A percentile compares a stretch with the other conserved stretches of the same genome.
Conservation (phyloP, 176 grass and related monocot genomes). For the Saccharum spontaneum region DNA sequence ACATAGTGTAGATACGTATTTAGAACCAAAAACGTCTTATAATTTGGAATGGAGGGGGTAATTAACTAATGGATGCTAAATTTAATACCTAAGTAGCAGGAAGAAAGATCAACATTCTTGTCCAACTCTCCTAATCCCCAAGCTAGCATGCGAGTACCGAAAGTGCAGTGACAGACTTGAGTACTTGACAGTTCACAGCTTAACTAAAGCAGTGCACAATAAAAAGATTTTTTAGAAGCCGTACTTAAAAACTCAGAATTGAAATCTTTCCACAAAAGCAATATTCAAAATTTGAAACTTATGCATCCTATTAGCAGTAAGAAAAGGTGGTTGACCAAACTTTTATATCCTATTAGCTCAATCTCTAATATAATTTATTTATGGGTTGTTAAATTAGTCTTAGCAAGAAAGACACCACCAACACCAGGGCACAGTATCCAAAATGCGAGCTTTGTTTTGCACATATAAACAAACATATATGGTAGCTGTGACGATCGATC, state of each 20-base stretch:
- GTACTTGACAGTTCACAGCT: neutral
- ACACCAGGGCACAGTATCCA: neutral
- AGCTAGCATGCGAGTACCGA: neutral
- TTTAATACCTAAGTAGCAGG: neutral
- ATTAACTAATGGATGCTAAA: neutral
- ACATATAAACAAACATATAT: slow-evolving; percentile 8
- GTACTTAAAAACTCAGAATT: neutral
- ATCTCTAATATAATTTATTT: neutral
- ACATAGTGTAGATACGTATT: too few relatives aligned
- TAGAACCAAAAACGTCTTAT: too few relatives aligned
- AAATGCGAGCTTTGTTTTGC: slow-evolving; percentile 7
- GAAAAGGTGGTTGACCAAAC: neutral
- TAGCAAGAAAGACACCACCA: neutral
- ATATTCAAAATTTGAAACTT: neutral
- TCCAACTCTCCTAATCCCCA: neutral
- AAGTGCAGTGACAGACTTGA: neutral
- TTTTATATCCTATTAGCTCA: neutral
- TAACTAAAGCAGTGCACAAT: neutral
- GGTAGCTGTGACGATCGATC: neutral
- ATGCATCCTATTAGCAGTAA: neutral
- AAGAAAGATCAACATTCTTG: neutral
- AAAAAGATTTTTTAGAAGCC: neutral
- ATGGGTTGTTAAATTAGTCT: neutral
- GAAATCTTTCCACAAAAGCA: neutral
- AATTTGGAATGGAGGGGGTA: too few relatives aligned